These are phyloP conservation scores for Pleurotus pulmonarius DNA, from an alignment of 768 basidiomycete genomes.

Conservation along the genomic window DNA sequence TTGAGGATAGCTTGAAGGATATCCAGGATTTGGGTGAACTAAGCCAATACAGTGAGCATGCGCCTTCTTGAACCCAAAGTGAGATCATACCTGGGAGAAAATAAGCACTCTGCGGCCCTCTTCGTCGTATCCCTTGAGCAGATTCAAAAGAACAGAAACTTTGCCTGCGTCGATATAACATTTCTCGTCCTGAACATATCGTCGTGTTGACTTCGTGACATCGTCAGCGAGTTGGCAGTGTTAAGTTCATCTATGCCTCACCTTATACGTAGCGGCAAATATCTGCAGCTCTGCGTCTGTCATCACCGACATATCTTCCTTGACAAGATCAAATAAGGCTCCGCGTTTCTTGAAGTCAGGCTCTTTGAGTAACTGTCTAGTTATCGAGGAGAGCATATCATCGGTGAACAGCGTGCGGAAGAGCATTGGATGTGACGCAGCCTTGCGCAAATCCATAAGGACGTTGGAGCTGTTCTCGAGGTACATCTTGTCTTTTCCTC, in stretches of 20 bases:
- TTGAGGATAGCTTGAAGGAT: constrained; percentile 84
- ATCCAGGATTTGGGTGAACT: constrained; percentile 97
- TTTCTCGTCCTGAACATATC: constrained; percentile 67
- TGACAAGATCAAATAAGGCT: constrained; percentile 78
- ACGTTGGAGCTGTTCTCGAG: constrained; percentile 88
- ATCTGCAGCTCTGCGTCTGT: constrained; percentile 93
- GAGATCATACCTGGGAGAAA: constrained; percentile 79
- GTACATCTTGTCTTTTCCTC: constrained; percentile 63
- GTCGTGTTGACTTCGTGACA: constrained; percentile 56
- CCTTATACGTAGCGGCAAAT: constrained; percentile 86
- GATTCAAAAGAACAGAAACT: constrained; percentile 64
- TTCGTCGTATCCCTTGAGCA: constrained; percentile 63
- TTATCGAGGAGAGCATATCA: constrained; percentile 65
- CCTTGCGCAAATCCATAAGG: constrained; percentile 96
- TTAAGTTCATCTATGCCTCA: constrained; percentile 26
- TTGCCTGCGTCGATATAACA: constrained; percentile 90
- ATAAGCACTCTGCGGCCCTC: constrained; percentile 83
- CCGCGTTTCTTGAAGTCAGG: constrained; percentile 86
- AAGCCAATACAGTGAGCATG: not conserved
- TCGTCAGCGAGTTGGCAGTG: not conserved
- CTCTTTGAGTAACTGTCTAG: constrained; percentile 84
- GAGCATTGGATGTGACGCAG: constrained; percentile 93
- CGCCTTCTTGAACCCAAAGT: not conserved
- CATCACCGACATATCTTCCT: constrained; percentile 98
- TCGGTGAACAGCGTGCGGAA: constrained; percentile 87